Conservation (phyloP, 345 rosid species). For the Citrus hindsii region DNA sequence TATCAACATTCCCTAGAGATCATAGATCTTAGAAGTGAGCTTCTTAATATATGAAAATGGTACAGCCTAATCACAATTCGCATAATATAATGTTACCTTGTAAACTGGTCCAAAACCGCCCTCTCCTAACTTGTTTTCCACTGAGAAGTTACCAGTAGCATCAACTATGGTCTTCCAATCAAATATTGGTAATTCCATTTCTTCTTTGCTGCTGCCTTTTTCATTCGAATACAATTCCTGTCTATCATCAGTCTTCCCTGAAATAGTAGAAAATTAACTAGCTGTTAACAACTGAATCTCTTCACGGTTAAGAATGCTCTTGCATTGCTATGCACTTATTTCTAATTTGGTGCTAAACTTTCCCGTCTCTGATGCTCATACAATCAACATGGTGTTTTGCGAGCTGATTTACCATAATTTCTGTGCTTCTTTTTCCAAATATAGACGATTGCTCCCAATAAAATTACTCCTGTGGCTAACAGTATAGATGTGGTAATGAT, state of each 20-base stretch:
- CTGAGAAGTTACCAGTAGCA: slow-evolving; percentile 32
- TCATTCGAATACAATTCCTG: neutral
- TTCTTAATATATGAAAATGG: neutral
- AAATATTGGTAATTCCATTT: slow-evolving; percentile 31
- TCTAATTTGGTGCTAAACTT: neutral
- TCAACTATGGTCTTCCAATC: slow-evolving; percentile 22
- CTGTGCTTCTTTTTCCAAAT: slow-evolving; percentile 1
- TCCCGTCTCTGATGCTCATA: neutral
- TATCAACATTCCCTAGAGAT: slow-evolving; percentile 26
- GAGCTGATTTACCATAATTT: slow-evolving; percentile 3
- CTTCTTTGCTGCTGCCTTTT: slow-evolving; percentile 20
- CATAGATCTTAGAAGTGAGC: neutral
- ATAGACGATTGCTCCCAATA: slow-evolving; percentile 10
- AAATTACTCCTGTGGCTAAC: neutral
- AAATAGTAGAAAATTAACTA: neutral
- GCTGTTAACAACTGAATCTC: neutral
- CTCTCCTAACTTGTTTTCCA: slow-evolving; percentile 17
- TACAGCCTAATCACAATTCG: neutral
- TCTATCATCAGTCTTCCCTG: neutral
- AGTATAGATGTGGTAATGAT: slow-evolving; percentile 19
- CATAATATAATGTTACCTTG: slow-evolving; percentile 5
- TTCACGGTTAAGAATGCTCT: slow-evolving; percentile 7
- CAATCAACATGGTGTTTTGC: neutral
- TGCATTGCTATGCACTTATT: neutral
- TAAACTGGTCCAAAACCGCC: too few species aligned